Percentiles rank a stretch among this genome's conserved stretches.
These are phyloP conservation scores for Ganoderma resinaceum DNA, from an alignment of 1,284 basidiomycete genomes.

Conservation along the genomic window DNA sequence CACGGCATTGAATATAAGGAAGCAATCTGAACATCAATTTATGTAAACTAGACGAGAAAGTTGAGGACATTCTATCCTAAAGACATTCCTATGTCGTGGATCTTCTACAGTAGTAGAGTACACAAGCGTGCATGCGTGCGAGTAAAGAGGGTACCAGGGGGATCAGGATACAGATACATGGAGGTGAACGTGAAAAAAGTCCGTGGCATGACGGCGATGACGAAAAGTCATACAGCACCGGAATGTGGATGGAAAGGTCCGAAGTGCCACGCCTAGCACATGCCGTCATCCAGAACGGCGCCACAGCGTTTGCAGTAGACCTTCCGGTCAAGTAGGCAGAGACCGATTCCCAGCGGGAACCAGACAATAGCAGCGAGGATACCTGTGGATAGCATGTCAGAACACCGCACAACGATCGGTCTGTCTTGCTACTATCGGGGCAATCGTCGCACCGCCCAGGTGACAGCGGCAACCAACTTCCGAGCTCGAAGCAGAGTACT, in stretches of 20 bases:
- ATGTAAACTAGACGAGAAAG: too few species aligned
- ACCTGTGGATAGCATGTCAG: conserved; percentile 48
- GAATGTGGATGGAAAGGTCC: not conserved
- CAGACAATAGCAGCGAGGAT: conserved; percentile 79
- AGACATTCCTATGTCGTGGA: not conserved
- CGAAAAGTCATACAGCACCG: not conserved
- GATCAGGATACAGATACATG: not conserved
- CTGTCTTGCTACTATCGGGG: not conserved
- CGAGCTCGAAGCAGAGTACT: conserved; percentile 36
- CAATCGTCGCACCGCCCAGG: not conserved
- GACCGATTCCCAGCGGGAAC: conserved; percentile 80
- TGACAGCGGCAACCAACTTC: not conserved
- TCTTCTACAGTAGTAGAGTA: not conserved
- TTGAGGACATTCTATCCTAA: not conserved
- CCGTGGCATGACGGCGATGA: not conserved
- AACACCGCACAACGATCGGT: not conserved
- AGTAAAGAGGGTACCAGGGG: not conserved
- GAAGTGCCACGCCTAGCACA: conserved; percentile 37
- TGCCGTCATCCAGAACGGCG: conserved; percentile 40
- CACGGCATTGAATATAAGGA: too few species aligned
- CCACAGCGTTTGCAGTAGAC: conserved; percentile 71
- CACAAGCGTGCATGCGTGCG: not conserved
- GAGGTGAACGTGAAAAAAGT: not conserved
- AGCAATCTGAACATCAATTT: too few species aligned
- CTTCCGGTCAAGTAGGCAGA: conserved; percentile 75